Conservation (phyloP, 768 basidiomycete species). For the Kwoniella europaea region DNA sequence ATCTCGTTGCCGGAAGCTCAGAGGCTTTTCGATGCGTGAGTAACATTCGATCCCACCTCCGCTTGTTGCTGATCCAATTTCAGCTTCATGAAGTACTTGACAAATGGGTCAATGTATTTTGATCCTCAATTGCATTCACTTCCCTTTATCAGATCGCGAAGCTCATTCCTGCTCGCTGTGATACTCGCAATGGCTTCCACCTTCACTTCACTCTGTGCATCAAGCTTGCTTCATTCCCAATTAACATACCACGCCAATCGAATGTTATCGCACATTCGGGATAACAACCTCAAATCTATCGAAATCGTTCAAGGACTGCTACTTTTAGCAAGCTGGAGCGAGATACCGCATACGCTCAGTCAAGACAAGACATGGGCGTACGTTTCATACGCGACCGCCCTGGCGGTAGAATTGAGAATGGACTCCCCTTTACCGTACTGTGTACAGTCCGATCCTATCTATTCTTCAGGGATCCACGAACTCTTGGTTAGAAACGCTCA, state of each 20-base stretch:
- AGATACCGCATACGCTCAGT: constrained; percentile 16
- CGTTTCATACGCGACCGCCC: constrained; percentile 25
- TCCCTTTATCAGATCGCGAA: constrained; percentile 13
- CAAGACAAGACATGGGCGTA: constrained; percentile 24
- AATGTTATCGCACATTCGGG: constrained; percentile 14
- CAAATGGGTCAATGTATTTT: constrained; percentile 28
- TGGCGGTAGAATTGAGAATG: constrained; percentile 20
- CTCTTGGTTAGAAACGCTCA: constrained; percentile 27
- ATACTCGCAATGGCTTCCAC: constrained; percentile 17
- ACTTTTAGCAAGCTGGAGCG: constrained; percentile 22
- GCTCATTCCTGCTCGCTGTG: constrained; percentile 23
- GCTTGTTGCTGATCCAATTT: neutral
- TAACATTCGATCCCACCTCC: neutral
- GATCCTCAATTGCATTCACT: constrained; percentile 26
- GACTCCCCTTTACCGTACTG: constrained; percentile 25
- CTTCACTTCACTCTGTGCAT: constrained; percentile 14
- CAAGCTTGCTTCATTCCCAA: constrained; percentile 13
- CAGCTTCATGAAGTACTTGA: constrained; percentile 24
- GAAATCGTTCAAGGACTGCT: constrained; percentile 25
- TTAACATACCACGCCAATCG: constrained; percentile 11
- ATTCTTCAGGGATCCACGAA: constrained; percentile 8
- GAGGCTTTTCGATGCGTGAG: constrained; percentile 21
- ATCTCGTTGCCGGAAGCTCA: constrained; percentile 18
- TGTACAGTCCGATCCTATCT: constrained; percentile 21
- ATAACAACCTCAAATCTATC: constrained; percentile 23